A percentile compares a stretch with the other conserved stretches of the same genome.
Conservation (phyloP, 192 early-diverging fungal genomes). For the Backusella tuberculispora region DNA sequence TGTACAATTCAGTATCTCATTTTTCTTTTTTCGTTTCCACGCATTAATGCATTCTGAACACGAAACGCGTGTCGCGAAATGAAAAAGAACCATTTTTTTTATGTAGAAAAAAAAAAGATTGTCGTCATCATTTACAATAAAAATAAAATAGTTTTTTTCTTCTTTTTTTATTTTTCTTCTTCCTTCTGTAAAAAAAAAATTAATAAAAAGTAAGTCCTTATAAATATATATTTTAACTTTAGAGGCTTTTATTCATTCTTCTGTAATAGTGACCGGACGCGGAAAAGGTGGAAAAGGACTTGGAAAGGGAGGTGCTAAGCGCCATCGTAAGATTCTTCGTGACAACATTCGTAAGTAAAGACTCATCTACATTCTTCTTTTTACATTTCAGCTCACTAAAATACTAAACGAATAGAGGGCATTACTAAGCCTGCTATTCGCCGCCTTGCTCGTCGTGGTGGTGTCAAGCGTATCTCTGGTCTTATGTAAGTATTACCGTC, state of each 20-base stretch:
- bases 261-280: conserved; percentile 85
- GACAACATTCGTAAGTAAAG: conserved; percentile 79
- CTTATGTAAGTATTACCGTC: neutral
- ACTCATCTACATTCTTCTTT: neutral
- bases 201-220: neutral
- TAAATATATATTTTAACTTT: no score
- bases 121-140: conserved; percentile 5
- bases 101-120: conserved; percentile 4
- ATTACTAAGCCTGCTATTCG: conserved; percentile 70
- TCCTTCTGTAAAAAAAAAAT: neutral
- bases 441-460: conserved; percentile 98
- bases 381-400: neutral
- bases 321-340: conserved; percentile 99
- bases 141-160: neutral
- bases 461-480: conserved; percentile 99
- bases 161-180: neutral
- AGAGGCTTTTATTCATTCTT: neutral
- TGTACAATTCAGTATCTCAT: neutral
- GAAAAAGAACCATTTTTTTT: neutral
- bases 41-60: neutral
- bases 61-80: conserved; percentile 13
- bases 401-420: conserved; percentile 8
- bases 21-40: neutral
- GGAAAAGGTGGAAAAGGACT: conserved; percentile 98
- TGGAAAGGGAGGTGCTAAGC: conserved; percentile 98